phyloP scores from a whole-genome alignment of 208 protist genomes.

The Tritrichomonas musculus region DNA sequence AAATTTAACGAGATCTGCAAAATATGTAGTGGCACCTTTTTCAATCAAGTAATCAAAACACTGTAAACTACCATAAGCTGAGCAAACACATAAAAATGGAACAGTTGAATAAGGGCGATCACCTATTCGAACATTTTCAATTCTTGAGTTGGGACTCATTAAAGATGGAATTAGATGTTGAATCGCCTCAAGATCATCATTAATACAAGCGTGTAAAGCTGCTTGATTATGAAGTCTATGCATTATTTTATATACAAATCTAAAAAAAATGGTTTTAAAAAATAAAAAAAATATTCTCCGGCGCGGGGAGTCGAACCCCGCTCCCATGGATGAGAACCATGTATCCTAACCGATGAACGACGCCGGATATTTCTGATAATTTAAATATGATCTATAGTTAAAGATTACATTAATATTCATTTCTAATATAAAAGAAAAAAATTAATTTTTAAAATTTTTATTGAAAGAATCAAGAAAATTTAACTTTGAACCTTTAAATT shows the following conservation, averaged over 20 bases:
- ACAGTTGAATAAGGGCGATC: background rate
- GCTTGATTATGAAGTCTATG: background rate
- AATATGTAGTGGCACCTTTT: slow-evolving; percentile 32
- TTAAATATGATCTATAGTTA: too few species aligned
- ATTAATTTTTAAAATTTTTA: too few species aligned
- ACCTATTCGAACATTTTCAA: background rate
- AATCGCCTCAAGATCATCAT: background rate
- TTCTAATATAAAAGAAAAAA: too few species aligned
- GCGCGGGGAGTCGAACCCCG: too few species aligned
- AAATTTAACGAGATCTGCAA: background rate
- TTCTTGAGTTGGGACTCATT: background rate
- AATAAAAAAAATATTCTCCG: too few species aligned
- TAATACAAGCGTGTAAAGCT: slow-evolving; percentile 16
- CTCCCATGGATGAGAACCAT: too few species aligned
- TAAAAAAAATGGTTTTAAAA: too few species aligned
- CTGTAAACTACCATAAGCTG: background rate
- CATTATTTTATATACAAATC: background rate
- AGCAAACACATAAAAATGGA: background rate
- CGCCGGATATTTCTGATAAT: too few species aligned
- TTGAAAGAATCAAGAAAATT: too few species aligned
- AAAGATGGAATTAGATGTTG: background rate
- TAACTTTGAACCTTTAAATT: too few species aligned
- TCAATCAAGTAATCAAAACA: slow-evolving; percentile 16
- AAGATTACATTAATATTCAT: too few species aligned
- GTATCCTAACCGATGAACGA: too few species aligned